Base-by-base conservation (phyloP, 345 rosid species). In the Populus alba region DNA sequence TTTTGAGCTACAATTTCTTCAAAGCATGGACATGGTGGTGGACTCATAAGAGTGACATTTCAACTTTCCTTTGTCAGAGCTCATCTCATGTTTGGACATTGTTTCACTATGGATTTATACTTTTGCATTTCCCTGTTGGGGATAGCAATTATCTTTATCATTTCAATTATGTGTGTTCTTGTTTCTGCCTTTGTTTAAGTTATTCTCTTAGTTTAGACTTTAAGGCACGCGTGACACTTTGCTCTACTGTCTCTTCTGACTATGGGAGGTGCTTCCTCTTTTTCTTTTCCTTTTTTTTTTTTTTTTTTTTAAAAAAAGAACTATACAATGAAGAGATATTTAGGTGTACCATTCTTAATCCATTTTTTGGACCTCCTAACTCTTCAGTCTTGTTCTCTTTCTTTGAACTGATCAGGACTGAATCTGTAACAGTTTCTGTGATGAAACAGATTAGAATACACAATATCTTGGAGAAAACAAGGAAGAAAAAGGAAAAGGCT, bases 391-490 rank as follows among this genome's bases (percentile, higher is more conserved):
- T 73, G 8, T 37, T 61, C n/a, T 27, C 5, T 47, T 10, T 35
- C 8, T 63, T 59, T 23, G 63, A 69, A 55, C 53, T 39, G 55
- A n/a, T n/a, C n/a, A 73, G 41, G 7, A 29, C 63, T 80, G 67
- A 80, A 23, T 62, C 66, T 78, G 43, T 75, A 4, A n/a, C 25
- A 62, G 51, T 31, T 84, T 75, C 33, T 78, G 7, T 70, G 38
- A 77, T 65, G 85, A 68, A 23, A 73, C 89, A 94, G 99, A 86
- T 90, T 61, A 89, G 86, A 81, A 92, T 94, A 84, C 87, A 87
- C 78, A 84, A 87, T 51, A 90, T 96, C 86, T 82, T 94, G 90
- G 92, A 89, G 83, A 91, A 92, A 87, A 89, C 97, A 70, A 96
- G 83, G 80, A 89, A 77, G 88, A 91, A 88, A 81, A 89, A 83